These are phyloP conservation scores for Bipolaris gigantea DNA, from an alignment of 2,329 filamentous ascomycete genomes.

Conservation along the genomic window DNA sequence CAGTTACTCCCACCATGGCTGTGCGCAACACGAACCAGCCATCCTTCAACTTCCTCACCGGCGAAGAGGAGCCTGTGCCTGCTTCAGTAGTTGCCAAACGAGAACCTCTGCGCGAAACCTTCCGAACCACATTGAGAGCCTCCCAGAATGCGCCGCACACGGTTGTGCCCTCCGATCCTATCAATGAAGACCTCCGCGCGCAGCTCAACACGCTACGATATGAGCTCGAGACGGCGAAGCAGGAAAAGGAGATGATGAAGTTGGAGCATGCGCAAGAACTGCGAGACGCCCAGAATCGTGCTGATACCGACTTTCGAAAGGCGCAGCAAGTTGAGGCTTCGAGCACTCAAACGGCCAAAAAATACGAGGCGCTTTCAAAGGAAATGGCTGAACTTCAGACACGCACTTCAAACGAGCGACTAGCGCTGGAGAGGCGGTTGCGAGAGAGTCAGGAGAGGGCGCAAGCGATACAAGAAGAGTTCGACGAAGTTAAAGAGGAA, in stretches of 20 bases:
- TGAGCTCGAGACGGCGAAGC: slow-evolving; percentile 81
- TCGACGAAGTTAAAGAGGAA: slow-evolving; percentile 79
- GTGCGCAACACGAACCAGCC: slow-evolving; percentile 46
- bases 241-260: slow-evolving; percentile 79
- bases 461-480: slow-evolving; percentile 74
- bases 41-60: slow-evolving; percentile 54
- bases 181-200: slow-evolving; percentile 80
- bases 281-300: slow-evolving; percentile 74
- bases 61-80: slow-evolving; percentile 43
- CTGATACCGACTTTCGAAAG: slow-evolving; percentile 82
- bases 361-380: slow-evolving; percentile 57
- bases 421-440: slow-evolving; percentile 58
- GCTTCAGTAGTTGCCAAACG: slow-evolving; percentile 32
- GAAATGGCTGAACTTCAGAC: slow-evolving; percentile 60
- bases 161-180: slow-evolving; percentile 45
- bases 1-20: slow-evolving; percentile 26
- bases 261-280: slow-evolving; percentile 83
- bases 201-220: slow-evolving; percentile 88
- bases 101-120: slow-evolving; percentile 48
- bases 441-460: slow-evolving; percentile 67
- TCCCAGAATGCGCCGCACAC: slow-evolving; percentile 46
- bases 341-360: slow-evolving; percentile 55
- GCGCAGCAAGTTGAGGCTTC: slow-evolving; percentile 61
- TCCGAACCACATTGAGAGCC: slow-evolving; percentile 46
- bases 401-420: slow-evolving; percentile 58